Evolutionary conservation across 2,329 filamentous ascomycete genomes (phyloP).

Genomic region (Pseudocercospora macadamiae): DNA sequence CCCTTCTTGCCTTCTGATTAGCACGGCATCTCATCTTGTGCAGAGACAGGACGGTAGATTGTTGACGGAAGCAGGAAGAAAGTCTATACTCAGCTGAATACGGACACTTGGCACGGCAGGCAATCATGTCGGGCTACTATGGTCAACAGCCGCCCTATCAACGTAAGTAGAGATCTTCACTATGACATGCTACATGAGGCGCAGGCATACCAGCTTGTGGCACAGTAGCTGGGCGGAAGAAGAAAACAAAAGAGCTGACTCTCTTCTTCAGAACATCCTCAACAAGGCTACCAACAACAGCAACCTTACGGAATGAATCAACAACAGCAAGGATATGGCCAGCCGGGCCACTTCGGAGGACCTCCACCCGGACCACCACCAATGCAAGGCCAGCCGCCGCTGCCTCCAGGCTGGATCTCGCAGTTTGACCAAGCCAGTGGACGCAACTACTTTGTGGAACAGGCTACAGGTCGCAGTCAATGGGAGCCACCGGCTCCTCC

Average conservation of each 20-base stretch:
- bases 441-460: constrained; percentile 20
- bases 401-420: constrained; percentile 22
- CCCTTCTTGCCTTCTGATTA: not conserved
- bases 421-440: constrained; percentile 18
- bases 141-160: constrained; percentile 7
- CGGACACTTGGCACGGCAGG: constrained; percentile 1
- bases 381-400: constrained; percentile 13
- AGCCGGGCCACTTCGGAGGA: constrained; percentile 15
- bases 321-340: constrained; percentile 16
- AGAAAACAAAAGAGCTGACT: constrained; percentile 6
- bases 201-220: constrained; percentile 1
- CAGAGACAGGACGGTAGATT: not conserved
- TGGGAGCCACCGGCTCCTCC: constrained; percentile 23
- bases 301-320: constrained; percentile 8
- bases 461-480: constrained; percentile 17
- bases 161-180: constrained; percentile 5
- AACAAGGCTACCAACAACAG: constrained; percentile 6
- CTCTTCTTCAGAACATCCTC: constrained; percentile 2
- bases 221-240: constrained; percentile 5
- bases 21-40: not conserved
- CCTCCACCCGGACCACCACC: constrained; percentile 25
- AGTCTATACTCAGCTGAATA: constrained; percentile 1
- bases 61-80: not conserved
- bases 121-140: constrained; percentile 22
- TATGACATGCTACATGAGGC: constrained; percentile 4